Conservation (phyloP, 495 filamentous ascomycete species). For the Amphirosellinia nigrospora region DNA sequence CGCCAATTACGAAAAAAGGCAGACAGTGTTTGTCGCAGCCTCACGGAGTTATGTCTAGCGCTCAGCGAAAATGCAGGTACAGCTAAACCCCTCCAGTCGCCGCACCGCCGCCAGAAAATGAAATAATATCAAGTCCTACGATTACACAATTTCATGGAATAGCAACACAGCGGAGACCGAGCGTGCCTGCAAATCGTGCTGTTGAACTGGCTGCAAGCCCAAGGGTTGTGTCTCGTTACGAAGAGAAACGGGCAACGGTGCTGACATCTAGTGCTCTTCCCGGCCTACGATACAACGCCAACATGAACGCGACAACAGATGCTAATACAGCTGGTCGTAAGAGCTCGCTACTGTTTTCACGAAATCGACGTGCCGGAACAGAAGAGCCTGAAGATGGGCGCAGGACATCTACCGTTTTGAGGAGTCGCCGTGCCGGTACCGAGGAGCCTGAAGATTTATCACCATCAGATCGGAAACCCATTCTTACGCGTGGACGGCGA, state of each 20-base stretch:
- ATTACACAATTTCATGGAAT: constrained; percentile 43
- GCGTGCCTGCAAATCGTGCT: constrained; percentile 39
- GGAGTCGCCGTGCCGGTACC: constrained; percentile 51
- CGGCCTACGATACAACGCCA: constrained; percentile 45
- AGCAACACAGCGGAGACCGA: constrained; percentile 43
- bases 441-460: constrained; percentile 56
- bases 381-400: constrained; percentile 57
- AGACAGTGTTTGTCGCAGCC: constrained; percentile 87
- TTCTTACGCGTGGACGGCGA: constrained; percentile 47
- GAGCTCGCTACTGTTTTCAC: constrained; percentile 52
- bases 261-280: constrained; percentile 54
- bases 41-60: constrained; percentile 91
- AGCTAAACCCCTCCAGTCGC: constrained; percentile 43
- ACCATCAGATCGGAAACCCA: constrained; percentile 46
- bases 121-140: constrained; percentile 42
- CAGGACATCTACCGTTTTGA: constrained; percentile 48
- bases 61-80: constrained; percentile 65
- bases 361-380: constrained; percentile 49
- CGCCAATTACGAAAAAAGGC: constrained; percentile 86
- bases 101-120: constrained; percentile 36
- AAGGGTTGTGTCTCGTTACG: constrained; percentile 71
- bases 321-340: constrained; percentile 44
- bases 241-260: constrained; percentile 72
- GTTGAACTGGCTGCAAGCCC: constrained; percentile 56
- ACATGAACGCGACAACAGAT: constrained; percentile 38